Base-by-base conservation (phyloP, 2,329 filamentous ascomycete genomes). In the Rhynchosporium agropyri region DNA sequence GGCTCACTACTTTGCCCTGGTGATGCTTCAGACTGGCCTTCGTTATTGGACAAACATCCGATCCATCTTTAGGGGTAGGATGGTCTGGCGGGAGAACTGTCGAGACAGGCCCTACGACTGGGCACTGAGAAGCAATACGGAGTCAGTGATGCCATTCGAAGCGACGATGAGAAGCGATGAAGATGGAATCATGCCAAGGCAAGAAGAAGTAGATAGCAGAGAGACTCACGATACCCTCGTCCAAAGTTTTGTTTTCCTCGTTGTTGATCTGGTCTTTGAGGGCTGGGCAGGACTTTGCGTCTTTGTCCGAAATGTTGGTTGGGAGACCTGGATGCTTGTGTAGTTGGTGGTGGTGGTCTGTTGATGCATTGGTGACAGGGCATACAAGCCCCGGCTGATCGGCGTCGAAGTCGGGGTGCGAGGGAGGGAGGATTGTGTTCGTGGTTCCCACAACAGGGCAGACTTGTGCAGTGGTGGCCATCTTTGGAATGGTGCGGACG, bases 11-110 rank as follows among this genome's bases (percentile, higher is more conserved):
- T 46, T 62, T 62, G 7, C 43, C 60, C 29, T 58, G n/a, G 38
- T 62, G 60, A 58, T 57, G 43, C 54, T 58, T 62, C 60, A 62
- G 53, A n/a, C 29, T 58, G 36, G 60, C 60, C 53, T 62, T 62
- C 15, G 60, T 62, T 4, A 62, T 36, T 2, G 60, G 60, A 26
- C 60, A 62, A 31, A 62, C 60, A 42, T 50, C 60, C 26, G 31
- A 45, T 10, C 53, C 60, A 26, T 62, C 60, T 45, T 57, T 62
- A 3, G 60, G 60, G 15, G n/a, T 58, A 8, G 60, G 60, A 33
- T 62, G 60, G 57, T 62, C 60, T 8, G 60, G 60, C 2, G 60
- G 60, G 4, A 62, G 38, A 26, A 62, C 60, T 8, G 60, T 62
- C 3, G 45, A 51, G 13, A 62, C 60, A n/a, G 60, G 60, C 7